Evolutionary conservation across 2,329 filamentous ascomycete genomes (phyloP), one percentile per base, ranked within the genome.

Genomic region (Scolecobasidium constrictum): DNA sequence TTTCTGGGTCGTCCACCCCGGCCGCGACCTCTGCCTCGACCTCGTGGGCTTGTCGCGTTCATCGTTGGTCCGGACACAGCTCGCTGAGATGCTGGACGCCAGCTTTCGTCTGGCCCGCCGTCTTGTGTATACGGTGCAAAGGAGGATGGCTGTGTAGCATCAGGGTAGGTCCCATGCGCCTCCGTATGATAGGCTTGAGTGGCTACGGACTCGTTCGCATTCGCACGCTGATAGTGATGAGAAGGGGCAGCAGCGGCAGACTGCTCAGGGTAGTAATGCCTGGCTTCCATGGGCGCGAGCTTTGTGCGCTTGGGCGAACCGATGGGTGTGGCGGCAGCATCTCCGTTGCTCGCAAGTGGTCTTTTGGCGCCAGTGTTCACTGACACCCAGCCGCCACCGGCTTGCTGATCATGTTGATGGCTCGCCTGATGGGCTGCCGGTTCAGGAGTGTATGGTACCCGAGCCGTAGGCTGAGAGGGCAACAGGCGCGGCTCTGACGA

Each of bases 1-100:
- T 65, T 64, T 15, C 65, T 57, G 35, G 53, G 55, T 34, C 59
- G 58, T 15, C 59, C 58, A 20, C 58, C 60, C 11, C 65, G 60
- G 20, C 63, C 59, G 41, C 66, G 60, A 33, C 59, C 45, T 22
- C 48, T 40, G 18, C 47, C 47, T n/a, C 53, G 55, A 26, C 60
- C 45, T 34, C 45, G 37, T 22, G 28, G 44, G 17, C 21, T 44
- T 36, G 16, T 13, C 19, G 17, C 19, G 7, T 39, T 9, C 17
- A 22, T 15, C 23, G 12, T 21, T n/a, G n/a, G n/a, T 12, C 16
- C 22, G 9, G 42, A 21, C 23, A 21, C 35, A 17, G 19, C 18
- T 31, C 36, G 28, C 20, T 42, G 44, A 15, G 26, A 33, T 15
- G 26, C 41, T 12, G 44, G 7, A 12, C 42, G 44, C 44, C 44